A percentile compares a stretch with the other conserved stretches of the same genome.
These are phyloP conservation scores for Acacia acuminata DNA, from an alignment of 306 rosid species.

Conservation along the genomic window DNA sequence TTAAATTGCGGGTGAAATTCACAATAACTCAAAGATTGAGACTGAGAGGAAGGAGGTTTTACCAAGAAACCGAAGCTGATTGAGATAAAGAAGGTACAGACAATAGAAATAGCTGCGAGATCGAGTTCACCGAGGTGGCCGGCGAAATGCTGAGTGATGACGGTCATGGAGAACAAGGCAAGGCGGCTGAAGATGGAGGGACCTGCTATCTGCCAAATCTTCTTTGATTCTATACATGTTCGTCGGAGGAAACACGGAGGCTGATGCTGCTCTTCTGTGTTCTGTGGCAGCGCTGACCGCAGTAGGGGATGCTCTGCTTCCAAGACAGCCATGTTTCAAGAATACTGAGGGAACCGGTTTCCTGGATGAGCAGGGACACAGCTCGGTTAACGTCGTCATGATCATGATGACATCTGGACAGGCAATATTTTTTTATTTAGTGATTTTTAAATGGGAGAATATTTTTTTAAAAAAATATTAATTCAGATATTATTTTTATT, in stretches of 20 bases:
- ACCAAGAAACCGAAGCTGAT: constrained; percentile 72
- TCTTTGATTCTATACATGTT: constrained; percentile 53
- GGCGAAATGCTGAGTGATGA: constrained; percentile 63
- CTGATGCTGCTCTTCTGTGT: background rate
- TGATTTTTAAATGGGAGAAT: too few relatives aligned
- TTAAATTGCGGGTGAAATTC: background rate
- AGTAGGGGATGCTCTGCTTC: constrained; percentile 34
- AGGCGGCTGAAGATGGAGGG: constrained; percentile 81
- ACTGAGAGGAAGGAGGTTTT: background rate
- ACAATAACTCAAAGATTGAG: background rate
- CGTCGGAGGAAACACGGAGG: constrained; percentile 27
- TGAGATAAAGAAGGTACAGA: constrained; percentile 64
- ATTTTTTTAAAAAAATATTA: too few relatives aligned
- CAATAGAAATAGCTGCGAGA: constrained; percentile 69
- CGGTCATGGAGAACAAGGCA: constrained; percentile 73
- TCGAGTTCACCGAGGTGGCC: constrained; percentile 70
- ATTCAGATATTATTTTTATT: too few relatives aligned
- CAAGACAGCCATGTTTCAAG: background rate
- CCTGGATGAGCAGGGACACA: too few relatives aligned
- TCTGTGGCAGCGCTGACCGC: constrained; percentile 6
- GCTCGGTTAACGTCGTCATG: too few relatives aligned
- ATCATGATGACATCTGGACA: too few relatives aligned
- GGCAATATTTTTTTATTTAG: too few relatives aligned
- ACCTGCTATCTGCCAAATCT: constrained; percentile 63
- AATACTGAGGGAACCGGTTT: too few relatives aligned